Conservation (phyloP, 371 early-diverging fungal genomes). For the Zychaea mexicana region DNA sequence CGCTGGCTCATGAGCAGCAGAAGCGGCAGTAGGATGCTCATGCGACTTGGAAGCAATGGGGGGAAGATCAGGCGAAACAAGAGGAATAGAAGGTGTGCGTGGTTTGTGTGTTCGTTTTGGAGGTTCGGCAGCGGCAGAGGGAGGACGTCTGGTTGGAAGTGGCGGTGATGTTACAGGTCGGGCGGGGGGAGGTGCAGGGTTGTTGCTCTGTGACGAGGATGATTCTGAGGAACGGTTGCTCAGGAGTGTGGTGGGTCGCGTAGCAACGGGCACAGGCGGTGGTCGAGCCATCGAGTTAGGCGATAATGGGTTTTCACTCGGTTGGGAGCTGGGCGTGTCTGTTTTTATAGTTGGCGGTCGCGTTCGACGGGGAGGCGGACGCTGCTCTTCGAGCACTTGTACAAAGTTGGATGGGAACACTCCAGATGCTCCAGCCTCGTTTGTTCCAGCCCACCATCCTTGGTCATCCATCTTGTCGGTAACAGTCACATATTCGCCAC, state of each 20-base stretch:
- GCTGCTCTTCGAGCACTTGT: constrained; percentile 49
- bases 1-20: constrained; percentile 6
- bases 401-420: constrained; percentile 66
- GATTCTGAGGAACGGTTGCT: constrained; percentile 17
- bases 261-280: constrained; percentile 52
- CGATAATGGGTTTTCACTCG: constrained; percentile 2
- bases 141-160: constrained; percentile 24
- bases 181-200: constrained; percentile 26
- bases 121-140: constrained; percentile 11
- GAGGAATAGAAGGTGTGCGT: constrained; percentile 37
- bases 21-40: background rate
- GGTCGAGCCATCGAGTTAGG: constrained; percentile 26
- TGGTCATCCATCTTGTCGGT: constrained; percentile 54
- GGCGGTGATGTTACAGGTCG: constrained; percentile 38
- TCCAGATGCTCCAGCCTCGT: constrained; percentile 53
- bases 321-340: constrained; percentile 14
- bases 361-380: constrained; percentile 36
- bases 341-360: constrained; percentile 49
- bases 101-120: constrained; percentile 18
- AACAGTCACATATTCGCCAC: constrained; percentile 54
- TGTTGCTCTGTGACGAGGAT: background rate
- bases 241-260: constrained; percentile 43
- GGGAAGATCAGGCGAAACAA: constrained; percentile 48
- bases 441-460: constrained; percentile 66
- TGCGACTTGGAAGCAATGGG: constrained; percentile 27